Conservation (phyloP, 768 basidiomycete species). For the Hygrocybe punicea region DNA sequence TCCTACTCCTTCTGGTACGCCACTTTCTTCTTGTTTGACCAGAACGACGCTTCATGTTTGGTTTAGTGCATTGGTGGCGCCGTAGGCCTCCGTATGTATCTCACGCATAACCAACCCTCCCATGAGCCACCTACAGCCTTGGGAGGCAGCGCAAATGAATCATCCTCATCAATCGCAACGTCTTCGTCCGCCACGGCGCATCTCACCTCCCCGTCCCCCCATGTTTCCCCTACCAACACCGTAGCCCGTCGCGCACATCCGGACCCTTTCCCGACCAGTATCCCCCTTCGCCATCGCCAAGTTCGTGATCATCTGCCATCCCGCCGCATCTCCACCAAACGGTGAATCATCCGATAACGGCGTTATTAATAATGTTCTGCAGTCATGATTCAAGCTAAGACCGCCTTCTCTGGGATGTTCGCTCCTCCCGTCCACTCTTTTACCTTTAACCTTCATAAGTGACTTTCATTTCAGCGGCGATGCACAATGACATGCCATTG, state of each 20-base stretch:
- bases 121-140: conserved; percentile 57
- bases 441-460: too few species aligned
- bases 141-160: conserved; percentile 58
- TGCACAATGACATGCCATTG: too few species aligned
- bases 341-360: conserved; percentile 7
- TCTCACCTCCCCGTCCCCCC: conserved; percentile 23
- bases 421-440: too few species aligned
- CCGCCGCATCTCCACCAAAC: neutral
- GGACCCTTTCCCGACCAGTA: neutral
- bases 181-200: conserved; percentile 24
- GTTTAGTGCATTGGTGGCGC: conserved; percentile 50
- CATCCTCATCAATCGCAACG: conserved; percentile 17
- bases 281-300: neutral
- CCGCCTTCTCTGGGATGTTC: too few species aligned
- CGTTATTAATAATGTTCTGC: too few species aligned
- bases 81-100: conserved; percentile 57
- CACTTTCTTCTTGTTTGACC: neutral
- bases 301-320: neutral
- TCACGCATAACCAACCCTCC: conserved; percentile 48
- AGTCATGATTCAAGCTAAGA: too few species aligned
- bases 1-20: conserved; percentile 55
- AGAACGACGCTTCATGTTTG: neutral
- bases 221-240: conserved; percentile 63
- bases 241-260: conserved; percentile 34
- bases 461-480: too few species aligned